Evolutionary conservation across 2,329 filamentous ascomycete genomes (phyloP).

Genomic region (Aspergillus sp.): DNA sequence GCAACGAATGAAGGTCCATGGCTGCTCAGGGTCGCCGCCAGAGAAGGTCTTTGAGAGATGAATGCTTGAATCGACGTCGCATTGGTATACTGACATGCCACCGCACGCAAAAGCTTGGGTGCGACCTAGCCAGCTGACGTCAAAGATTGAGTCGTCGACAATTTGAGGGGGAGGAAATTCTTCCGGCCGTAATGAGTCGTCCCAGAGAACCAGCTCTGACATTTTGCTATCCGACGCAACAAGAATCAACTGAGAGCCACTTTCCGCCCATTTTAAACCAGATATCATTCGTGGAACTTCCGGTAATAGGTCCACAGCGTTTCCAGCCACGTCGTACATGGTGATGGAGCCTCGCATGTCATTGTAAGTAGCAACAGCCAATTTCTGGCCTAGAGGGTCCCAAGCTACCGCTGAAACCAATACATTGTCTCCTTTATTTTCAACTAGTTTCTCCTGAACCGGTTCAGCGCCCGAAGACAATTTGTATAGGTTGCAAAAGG

Average conservation of each 20-base stretch:
- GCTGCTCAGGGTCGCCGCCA: conserved; percentile 28
- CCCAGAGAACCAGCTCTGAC: conserved; percentile 47
- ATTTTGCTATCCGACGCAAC: conserved; percentile 43
- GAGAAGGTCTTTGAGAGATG: conserved; percentile 35
- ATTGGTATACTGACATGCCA: conserved; percentile 41
- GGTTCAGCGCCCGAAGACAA: conserved; percentile 31
- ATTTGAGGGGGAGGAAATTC: conserved; percentile 37
- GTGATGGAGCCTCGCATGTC: conserved; percentile 44
- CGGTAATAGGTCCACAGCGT: conserved; percentile 45
- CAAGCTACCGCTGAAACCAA: conserved; percentile 48
- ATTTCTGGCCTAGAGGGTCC: conserved; percentile 44
- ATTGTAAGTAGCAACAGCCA: conserved; percentile 49
- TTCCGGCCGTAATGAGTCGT: conserved; percentile 38
- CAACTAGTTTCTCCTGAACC: conserved; percentile 36
- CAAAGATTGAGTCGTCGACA: conserved; percentile 41
- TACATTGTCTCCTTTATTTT: conserved; percentile 31
- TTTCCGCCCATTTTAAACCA: conserved; percentile 42
- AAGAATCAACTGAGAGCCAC: conserved; percentile 40
- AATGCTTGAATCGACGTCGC: conserved; percentile 39
- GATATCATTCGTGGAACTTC: conserved; percentile 46
- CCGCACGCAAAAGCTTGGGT: conserved; percentile 42
- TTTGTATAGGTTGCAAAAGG: conserved; percentile 48
- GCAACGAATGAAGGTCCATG: conserved; percentile 45
- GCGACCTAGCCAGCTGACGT: conserved; percentile 43
- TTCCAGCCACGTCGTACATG: conserved; percentile 46